Evolutionary conservation across 805 yeast genomes (phyloP).

Genomic region (Zygosaccharomyces gambellarensis): DNA sequence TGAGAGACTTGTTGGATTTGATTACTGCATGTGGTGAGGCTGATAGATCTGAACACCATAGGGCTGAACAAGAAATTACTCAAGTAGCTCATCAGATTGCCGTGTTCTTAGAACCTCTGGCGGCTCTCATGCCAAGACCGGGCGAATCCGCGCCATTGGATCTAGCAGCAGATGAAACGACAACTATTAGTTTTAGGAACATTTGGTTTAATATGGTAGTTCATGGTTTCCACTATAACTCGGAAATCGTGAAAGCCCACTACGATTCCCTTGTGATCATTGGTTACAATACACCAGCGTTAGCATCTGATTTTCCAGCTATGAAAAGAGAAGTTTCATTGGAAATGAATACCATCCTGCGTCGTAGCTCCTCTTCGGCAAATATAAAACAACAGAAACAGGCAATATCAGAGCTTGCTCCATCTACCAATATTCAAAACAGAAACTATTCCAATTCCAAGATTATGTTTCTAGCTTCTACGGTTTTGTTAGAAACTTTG

Average conservation of each 20-base stretch:
- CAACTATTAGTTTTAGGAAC: slow-evolving; percentile 66
- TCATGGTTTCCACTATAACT: slow-evolving; percentile 73
- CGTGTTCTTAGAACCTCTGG: slow-evolving; percentile 64
- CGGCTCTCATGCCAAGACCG: slow-evolving; percentile 61
- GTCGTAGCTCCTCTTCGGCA: slow-evolving; percentile 82
- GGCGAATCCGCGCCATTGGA: slow-evolving; percentile 40
- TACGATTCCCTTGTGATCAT: slow-evolving; percentile 53
- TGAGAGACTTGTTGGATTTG: slow-evolving; percentile 60
- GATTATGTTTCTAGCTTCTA: slow-evolving; percentile 80
- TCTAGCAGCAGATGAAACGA: slow-evolving; percentile 39
- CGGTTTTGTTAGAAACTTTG: slow-evolving; percentile 70
- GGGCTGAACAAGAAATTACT: slow-evolving; percentile 68
- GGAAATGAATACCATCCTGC: slow-evolving; percentile 83
- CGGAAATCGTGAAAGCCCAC: slow-evolving; percentile 49
- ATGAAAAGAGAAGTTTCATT: slow-evolving; percentile 86
- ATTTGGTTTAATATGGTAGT: slow-evolving; percentile 93
- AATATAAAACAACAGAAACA: slow-evolving; percentile 73
- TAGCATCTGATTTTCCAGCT: slow-evolving; percentile 76
- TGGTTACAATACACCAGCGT: slow-evolving; percentile 83
- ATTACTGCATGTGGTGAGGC: slow-evolving; percentile 79
- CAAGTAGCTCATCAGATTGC: slow-evolving; percentile 67
- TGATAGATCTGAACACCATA: slow-evolving; percentile 67
- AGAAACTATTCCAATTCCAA: slow-evolving; percentile 63
- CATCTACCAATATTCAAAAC: slow-evolving; percentile 46
- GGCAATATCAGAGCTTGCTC: slow-evolving; percentile 39